Evolutionary conservation across 768 basidiomycete genomes (phyloP), one percentile per base, ranked within the genome.

Genomic region (Leucosporidium scottii): DNA sequence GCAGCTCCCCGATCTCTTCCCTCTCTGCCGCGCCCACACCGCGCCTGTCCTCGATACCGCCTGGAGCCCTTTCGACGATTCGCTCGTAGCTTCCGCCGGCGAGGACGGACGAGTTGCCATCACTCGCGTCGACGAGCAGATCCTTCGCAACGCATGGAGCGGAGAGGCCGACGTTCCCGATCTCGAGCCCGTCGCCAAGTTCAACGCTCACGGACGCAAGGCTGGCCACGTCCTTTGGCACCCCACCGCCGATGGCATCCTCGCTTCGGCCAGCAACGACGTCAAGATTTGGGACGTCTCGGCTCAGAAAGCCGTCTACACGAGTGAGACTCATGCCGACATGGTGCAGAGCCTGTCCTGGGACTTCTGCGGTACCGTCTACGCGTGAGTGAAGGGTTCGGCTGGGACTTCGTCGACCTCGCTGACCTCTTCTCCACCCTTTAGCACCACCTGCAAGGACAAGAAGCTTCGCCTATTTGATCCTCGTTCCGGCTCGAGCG

Each of bases 151-250:
- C 13, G 75, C 74, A 20, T 76, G 67, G 66, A 51, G 62, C 1
- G 86, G 86, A 39, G 80, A 81, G 49, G 82, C 82, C 57, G 96
- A 92, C 90, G 85, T 82, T 6, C 87, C 90, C 1, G 92, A 97
- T 79, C 84, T 96, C 65, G 87, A 89, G 70, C 93, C 94, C 18
- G 85, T 91, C n/a, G 81, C 85, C 47, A 85, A 91, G 79, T 86
- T 86, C n/a, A 63, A 44, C 48, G 75, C 73, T 0, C 74, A 75
- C 12, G 83, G 87, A 1, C 86, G 92, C 68, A 96, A 97, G 81
- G 85, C 94, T 68, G 94, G 94, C 0, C 94, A 97, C 75, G 89
- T 96, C 51, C 80, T 89, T 36, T 99, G 91, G 83, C 91, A 98
- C 78, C 93, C 94, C 1, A 90, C 90, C 3, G 92, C 96, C 0